Evolutionary conservation across 805 yeast genomes (phyloP).

Genomic region (Candida easanensis): DNA sequence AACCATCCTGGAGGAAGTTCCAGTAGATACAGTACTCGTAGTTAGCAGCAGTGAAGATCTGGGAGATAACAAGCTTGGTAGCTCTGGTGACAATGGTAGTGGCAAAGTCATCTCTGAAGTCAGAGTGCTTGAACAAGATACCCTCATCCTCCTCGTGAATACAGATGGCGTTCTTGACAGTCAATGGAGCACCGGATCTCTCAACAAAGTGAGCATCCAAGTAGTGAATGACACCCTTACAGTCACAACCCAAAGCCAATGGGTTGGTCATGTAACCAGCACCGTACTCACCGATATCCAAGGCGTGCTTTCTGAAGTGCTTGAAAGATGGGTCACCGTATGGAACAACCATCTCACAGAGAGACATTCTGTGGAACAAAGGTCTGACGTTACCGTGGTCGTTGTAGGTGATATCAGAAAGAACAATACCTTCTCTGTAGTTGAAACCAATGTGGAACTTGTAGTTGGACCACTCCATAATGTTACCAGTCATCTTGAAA

Average conservation of each 20-base stretch:
- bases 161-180: conserved; percentile 75
- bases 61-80: conserved; percentile 69
- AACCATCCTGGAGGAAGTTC: conserved; percentile 81
- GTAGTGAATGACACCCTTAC: conserved; percentile 83
- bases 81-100: conserved; percentile 77
- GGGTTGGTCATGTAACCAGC: conserved; percentile 86
- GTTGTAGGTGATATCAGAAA: conserved; percentile 68
- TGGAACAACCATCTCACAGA: conserved; percentile 83
- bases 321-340: conserved; percentile 79
- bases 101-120: conserved; percentile 75
- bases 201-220: conserved; percentile 74
- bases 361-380: conserved; percentile 73
- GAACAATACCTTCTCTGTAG: conserved; percentile 81
- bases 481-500: conserved; percentile 65
- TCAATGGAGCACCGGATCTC: conserved; percentile 64
- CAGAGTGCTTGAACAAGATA: conserved; percentile 75
- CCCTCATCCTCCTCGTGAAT: conserved; percentile 89
- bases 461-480: conserved; percentile 76
- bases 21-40: conserved; percentile 78
- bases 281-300: conserved; percentile 86
- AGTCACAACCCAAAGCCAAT: conserved; percentile 74
- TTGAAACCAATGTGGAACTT: conserved; percentile 79
- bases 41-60: conserved; percentile 84
- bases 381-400: conserved; percentile 75
- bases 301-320: conserved; percentile 82